Evolutionary conservation across 2,329 filamentous ascomycete species (phyloP).

Genomic region (Beauveria sp.): DNA sequence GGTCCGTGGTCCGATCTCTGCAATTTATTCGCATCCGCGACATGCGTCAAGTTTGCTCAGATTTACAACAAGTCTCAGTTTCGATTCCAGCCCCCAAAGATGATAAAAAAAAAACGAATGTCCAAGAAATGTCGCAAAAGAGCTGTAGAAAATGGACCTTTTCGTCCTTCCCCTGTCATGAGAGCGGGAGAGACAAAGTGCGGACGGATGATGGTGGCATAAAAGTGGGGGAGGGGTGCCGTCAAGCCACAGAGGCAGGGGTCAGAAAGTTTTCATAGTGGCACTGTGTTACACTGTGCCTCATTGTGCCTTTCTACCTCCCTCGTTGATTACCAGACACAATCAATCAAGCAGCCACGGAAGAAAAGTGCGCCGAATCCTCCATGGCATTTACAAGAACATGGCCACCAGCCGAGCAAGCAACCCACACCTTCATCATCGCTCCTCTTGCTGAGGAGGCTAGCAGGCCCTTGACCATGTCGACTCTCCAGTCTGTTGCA

Average conservation of each 20-base stretch:
- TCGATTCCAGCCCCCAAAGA: not conserved
- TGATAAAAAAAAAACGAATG: not conserved
- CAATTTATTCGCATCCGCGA: not conserved
- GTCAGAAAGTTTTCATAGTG: not conserved
- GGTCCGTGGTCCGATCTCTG: not conserved
- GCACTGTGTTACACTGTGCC: not conserved
- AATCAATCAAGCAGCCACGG: not conserved
- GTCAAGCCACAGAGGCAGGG: slow-evolving; percentile 2
- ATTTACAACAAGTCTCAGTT: not conserved
- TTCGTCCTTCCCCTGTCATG: not conserved
- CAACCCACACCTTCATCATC: not conserved
- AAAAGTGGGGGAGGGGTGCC: not conserved
- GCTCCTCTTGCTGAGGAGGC: not conserved
- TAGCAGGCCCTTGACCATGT: not conserved
- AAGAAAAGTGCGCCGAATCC: not conserved
- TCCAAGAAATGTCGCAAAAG: slow-evolving; percentile 3
- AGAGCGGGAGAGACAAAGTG: not conserved
- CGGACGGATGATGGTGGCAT: not conserved
- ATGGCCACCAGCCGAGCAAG: not conserved
- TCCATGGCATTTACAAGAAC: not conserved
- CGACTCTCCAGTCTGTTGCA: not conserved
- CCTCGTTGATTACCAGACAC: not conserved
- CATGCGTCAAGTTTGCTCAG: not conserved
- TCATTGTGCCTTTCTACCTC: not conserved
- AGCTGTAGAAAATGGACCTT: not conserved